Evolutionary conservation across 2,329 filamentous ascomycete species (phyloP).

Genomic region (Epichloe hybrida): DNA sequence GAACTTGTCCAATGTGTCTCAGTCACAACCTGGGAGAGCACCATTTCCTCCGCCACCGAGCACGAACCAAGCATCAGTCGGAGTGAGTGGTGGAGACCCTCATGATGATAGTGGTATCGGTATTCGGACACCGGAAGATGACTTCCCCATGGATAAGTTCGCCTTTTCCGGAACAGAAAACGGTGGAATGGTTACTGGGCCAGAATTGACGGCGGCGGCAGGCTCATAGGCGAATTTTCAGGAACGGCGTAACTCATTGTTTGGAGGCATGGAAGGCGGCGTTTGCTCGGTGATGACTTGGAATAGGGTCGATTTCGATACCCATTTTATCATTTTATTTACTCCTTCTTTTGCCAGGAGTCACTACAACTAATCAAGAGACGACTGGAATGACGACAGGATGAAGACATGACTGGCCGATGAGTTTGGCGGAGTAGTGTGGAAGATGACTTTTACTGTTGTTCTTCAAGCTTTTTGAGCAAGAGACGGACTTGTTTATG

Average conservation of each 20-base stretch:
- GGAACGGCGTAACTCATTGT: background rate
- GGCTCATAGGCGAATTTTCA: constrained; percentile 3
- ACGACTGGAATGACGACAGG: constrained; percentile 17
- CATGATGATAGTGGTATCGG: constrained; percentile 67
- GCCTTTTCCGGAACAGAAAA: constrained; percentile 27
- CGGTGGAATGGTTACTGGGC: constrained; percentile 19
- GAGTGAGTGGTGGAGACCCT: constrained; percentile 27
- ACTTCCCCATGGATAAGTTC: constrained; percentile 48
- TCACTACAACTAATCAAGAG: constrained; percentile 10
- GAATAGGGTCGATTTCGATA: constrained; percentile 5
- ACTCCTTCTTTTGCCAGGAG: background rate
- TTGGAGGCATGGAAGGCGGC: constrained; percentile 4
- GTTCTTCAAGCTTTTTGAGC: background rate
- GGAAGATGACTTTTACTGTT: background rate
- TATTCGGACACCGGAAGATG: constrained; percentile 53
- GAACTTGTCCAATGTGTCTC: constrained; percentile 29
- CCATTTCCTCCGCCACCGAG: constrained; percentile 34
- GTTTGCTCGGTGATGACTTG: constrained; percentile 6
- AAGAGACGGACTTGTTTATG: constrained; percentile 3
- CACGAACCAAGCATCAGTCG: constrained; percentile 27
- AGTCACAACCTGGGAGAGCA: constrained; percentile 34
- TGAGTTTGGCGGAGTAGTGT: background rate
- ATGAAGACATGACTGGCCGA: constrained; percentile 17
- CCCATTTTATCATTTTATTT: constrained; percentile 5
- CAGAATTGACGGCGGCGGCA: constrained; percentile 14